Conservation (phyloP, 73 alveolate species). For the Paraurostyla sp. region DNA sequence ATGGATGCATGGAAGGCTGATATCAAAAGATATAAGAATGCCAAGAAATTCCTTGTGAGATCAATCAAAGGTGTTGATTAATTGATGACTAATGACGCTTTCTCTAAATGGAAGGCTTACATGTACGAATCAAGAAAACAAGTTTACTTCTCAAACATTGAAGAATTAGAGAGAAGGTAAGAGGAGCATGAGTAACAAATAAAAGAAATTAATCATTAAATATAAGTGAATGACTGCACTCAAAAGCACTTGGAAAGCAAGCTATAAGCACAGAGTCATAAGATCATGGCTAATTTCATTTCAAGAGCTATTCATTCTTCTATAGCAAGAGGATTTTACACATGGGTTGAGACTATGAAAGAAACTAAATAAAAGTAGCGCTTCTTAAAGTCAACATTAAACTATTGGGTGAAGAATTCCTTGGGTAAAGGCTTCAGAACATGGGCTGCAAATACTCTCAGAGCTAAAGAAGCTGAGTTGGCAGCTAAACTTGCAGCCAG, state of each 20-base stretch:
- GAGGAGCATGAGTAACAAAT: conserved; percentile 61
- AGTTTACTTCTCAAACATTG: conserved; percentile 34
- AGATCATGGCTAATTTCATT: conserved; percentile 61
- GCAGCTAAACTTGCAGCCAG: conserved; percentile 15
- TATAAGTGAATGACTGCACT: conserved; percentile 47
- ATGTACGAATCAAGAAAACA: conserved; percentile 8
- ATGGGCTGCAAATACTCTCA: conserved; percentile 52
- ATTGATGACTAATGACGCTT: conserved; percentile 21
- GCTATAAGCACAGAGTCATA: conserved; percentile 50
- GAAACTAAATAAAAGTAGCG: conserved; percentile 3
- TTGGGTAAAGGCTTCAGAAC: conserved; percentile 55
- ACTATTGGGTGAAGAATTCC: conserved; percentile 47
- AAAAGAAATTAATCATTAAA: neutral
- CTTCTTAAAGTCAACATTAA: neutral
- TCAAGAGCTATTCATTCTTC: conserved; percentile 30
- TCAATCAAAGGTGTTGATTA: conserved; percentile 51
- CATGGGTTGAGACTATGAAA: conserved; percentile 58
- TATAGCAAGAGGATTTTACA: conserved; percentile 66
- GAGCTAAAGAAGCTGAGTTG: conserved; percentile 44
- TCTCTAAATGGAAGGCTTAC: conserved; percentile 43
- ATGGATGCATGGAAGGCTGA: conserved; percentile 48
- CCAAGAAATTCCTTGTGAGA: conserved; percentile 41
- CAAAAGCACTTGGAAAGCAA: conserved; percentile 53
- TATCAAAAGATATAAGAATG: neutral
- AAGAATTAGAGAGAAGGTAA: conserved; percentile 40